Conservation (phyloP, 2,329 filamentous ascomycete species). For the Trichoderma gracile region DNA sequence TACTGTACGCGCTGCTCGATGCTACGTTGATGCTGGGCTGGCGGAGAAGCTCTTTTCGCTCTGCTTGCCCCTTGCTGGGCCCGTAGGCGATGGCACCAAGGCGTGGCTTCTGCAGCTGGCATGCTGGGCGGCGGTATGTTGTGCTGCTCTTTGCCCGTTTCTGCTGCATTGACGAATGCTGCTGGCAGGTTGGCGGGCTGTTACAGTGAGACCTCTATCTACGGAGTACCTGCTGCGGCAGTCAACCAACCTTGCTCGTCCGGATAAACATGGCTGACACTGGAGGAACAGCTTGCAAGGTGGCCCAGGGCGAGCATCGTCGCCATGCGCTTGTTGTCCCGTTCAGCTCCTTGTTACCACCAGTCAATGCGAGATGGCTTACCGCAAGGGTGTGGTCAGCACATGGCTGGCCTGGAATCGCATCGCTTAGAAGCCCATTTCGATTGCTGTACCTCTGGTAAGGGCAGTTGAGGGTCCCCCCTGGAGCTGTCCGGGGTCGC, state of each 20-base stretch:
- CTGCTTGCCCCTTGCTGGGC: neutral
- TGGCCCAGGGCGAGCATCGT: neutral
- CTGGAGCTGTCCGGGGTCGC: neutral
- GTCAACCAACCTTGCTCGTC: too few species aligned
- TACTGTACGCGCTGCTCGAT: neutral
- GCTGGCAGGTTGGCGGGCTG: neutral
- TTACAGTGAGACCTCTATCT: too few species aligned
- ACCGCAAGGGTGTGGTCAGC: constrained; percentile 5
- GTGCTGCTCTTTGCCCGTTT: neutral
- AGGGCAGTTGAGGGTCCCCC: neutral
- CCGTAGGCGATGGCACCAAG: neutral
- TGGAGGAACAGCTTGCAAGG: neutral
- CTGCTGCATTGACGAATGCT: neutral
- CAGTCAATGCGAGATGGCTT: neutral
- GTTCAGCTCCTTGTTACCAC: neutral
- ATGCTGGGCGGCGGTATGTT: neutral
- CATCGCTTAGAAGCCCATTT: constrained; percentile 12
- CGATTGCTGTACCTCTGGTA: neutral
- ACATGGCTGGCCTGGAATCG: constrained; percentile 16
- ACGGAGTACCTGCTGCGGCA: too few species aligned
- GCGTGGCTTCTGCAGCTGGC: neutral
- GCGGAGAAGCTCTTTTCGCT: neutral
- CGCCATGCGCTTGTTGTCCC: neutral
- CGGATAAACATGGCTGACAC: neutral
- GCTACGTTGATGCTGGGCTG: neutral